Evolutionary conservation across 2,329 filamentous ascomycete genomes (phyloP).

Genomic region (Alternaria triticimaculans): DNA sequence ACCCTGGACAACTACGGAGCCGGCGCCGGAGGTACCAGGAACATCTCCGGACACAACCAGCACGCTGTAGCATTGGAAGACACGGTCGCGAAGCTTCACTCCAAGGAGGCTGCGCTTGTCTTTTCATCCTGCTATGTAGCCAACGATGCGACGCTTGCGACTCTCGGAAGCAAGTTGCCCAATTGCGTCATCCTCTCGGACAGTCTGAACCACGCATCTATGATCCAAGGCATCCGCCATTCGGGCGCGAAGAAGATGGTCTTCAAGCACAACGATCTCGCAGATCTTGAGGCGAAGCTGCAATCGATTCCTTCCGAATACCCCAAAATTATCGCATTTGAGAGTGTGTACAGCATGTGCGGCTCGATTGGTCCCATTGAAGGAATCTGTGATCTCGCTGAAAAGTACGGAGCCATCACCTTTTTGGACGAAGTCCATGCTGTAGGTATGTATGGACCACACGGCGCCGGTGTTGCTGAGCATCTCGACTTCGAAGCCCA

Average conservation of each 20-base stretch:
- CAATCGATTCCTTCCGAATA: constrained; percentile 82
- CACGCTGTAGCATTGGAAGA: constrained; percentile 86
- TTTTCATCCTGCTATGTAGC: constrained; percentile 99
- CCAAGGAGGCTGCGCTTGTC: constrained; percentile 89
- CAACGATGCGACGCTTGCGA: constrained; percentile 95
- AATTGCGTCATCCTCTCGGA: constrained; percentile 98
- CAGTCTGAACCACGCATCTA: constrained; percentile 95
- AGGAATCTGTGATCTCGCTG: constrained; percentile 92
- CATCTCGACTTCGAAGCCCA: constrained; percentile 95
- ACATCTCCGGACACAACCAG: constrained; percentile 97
- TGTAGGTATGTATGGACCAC: constrained; percentile 97
- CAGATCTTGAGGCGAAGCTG: constrained; percentile 89
- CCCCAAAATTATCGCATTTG: constrained; percentile 98
- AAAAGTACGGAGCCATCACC: constrained; percentile 97
- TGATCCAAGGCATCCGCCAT: constrained; percentile 99
- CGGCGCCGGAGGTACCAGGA: constrained; percentile 92
- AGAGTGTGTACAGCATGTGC: constrained; percentile 99
- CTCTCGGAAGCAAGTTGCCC: constrained; percentile 93
- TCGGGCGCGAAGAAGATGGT: constrained; percentile 97
- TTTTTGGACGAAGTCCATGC: constrained; percentile 99
- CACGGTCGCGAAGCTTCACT: constrained; percentile 84
- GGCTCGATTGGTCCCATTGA: constrained; percentile 96
- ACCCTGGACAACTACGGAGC: constrained; percentile 94
- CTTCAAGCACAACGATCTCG: constrained; percentile 98
- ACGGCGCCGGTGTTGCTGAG: constrained; percentile 94